phyloP scores from a whole-genome alignment of 2,329 filamentous ascomycete genomes.

The Fusarium torreyae region DNA sequence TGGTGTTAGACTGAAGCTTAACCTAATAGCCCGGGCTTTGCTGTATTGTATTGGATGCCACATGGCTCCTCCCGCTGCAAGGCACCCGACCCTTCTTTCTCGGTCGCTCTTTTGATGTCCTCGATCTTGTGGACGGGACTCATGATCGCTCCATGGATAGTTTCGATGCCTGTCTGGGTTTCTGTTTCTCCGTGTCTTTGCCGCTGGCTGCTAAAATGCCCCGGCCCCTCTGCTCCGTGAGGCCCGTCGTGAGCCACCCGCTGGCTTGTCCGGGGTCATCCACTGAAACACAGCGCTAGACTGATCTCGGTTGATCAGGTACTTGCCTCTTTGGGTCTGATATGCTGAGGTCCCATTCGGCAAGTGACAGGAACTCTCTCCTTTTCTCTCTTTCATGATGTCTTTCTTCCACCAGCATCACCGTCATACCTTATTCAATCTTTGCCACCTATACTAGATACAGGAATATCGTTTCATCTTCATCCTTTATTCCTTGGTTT shows the following conservation, averaged over 20 bases:
- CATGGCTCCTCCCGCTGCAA: conserved; percentile 24
- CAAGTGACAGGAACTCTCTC: conserved; percentile 16
- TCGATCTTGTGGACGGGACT: conserved; percentile 18
- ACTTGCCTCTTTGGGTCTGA: conserved; percentile 21
- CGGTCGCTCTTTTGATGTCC: not conserved
- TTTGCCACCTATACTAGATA: conserved; percentile 1
- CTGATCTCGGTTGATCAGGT: conserved; percentile 9
- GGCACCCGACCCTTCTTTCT: conserved; percentile 7
- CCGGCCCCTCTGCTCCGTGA: conserved; percentile 6
- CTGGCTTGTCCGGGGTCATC: conserved; percentile 26
- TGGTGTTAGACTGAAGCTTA: not conserved
- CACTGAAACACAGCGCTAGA: conserved; percentile 47
- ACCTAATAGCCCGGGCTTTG: not conserved
- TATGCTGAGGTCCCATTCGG: conserved; percentile 11
- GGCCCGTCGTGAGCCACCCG: conserved; percentile 38
- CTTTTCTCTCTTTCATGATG: conserved; percentile 11
- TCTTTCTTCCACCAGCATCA: not conserved
- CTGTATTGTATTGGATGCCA: not conserved
- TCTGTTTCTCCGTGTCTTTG: conserved; percentile 3
- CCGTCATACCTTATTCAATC: not conserved
- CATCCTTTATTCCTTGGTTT: not conserved
- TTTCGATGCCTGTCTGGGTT: not conserved
- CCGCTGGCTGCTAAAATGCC: conserved; percentile 8
- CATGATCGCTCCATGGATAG: conserved; percentile 10
- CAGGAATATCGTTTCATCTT: conserved; percentile 21